Conservation (phyloP, 1,284 basidiomycete genomes). For the Boletus mariae region DNA sequence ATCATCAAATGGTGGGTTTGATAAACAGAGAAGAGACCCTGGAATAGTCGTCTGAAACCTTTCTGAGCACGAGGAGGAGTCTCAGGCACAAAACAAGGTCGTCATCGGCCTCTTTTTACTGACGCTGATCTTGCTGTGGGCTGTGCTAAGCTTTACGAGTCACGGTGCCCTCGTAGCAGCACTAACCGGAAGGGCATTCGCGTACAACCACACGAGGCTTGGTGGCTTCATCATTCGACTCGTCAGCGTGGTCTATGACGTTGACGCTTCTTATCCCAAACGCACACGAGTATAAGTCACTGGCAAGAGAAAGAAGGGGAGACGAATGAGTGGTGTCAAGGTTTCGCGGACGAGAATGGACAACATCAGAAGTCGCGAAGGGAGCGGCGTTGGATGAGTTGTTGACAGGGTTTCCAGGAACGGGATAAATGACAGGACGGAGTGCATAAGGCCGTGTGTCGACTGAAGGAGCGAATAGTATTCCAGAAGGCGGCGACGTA, state of each 20-base stretch:
- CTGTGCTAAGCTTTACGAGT: slow-evolving; percentile 67
- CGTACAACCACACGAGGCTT: slow-evolving; percentile 75
- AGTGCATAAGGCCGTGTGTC: slow-evolving; percentile 78
- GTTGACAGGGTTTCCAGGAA: slow-evolving; percentile 81
- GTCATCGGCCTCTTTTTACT: slow-evolving; percentile 77
- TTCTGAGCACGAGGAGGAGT: slow-evolving; percentile 85
- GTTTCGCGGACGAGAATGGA: slow-evolving; percentile 75
- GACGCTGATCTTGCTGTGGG: slow-evolving; percentile 79
- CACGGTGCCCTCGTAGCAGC: slow-evolving; percentile 48
- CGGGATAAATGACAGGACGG: slow-evolving; percentile 75
- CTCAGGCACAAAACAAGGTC: slow-evolving; percentile 90
- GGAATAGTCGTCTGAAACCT: slow-evolving; percentile 77
- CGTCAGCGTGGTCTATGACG: no score
- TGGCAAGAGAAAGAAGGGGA: slow-evolving; percentile 87
- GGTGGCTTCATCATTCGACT: slow-evolving; percentile 59
- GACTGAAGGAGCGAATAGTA: slow-evolving; percentile 87
- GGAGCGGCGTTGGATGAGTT: slow-evolving; percentile 63
- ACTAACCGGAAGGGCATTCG: slow-evolving; percentile 66
- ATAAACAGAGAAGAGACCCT: slow-evolving; percentile 41
- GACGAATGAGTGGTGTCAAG: slow-evolving; percentile 59
- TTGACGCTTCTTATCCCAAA: no score
- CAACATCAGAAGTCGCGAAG: slow-evolving; percentile 80
- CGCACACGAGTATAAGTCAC: slow-evolving; percentile 82
- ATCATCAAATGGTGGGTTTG: not conserved
- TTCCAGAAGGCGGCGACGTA: slow-evolving; percentile 70